Conservation (phyloP, 371 early-diverging fungal species). For the Apophysomyces trapeziformis region DNA sequence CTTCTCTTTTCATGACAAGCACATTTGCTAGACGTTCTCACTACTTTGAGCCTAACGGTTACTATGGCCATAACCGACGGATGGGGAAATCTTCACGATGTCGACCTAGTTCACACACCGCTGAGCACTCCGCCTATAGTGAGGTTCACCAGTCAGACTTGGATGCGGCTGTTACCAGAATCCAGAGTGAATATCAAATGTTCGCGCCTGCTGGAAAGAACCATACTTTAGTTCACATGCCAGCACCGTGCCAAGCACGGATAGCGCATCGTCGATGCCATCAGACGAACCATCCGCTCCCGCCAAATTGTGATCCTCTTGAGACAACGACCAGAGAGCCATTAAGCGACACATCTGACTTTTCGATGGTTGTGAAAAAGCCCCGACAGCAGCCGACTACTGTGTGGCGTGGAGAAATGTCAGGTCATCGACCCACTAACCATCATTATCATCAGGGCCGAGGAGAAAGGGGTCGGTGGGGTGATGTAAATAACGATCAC, state of each 20-base stretch:
- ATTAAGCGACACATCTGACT: neutral
- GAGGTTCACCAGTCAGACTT: neutral
- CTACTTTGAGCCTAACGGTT: neutral
- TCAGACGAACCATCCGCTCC: neutral
- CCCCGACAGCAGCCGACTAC: conserved; percentile 2
- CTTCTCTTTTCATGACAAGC: conserved; percentile 4
- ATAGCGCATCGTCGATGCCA: neutral
- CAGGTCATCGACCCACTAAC: conserved; percentile 3
- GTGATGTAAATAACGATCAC: conserved; percentile 7
- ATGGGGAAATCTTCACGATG: conserved; percentile 6
- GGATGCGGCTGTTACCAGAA: conserved; percentile 3
- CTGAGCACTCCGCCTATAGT: conserved; percentile 7
- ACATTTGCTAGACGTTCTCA: conserved; percentile 3
- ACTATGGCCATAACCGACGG: conserved; percentile 6
- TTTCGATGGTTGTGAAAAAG: conserved; percentile 7
- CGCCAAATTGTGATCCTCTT: neutral
- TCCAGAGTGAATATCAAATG: conserved; percentile 7
- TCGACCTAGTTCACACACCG: conserved; percentile 10
- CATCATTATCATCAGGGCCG: conserved; percentile 5
- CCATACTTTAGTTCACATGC: conserved; percentile 6
- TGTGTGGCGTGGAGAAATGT: conserved; percentile 4
- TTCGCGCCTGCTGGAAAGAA: neutral
- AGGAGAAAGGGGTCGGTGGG: conserved; percentile 1
- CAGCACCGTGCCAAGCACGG: conserved; percentile 5
- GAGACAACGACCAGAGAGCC: conserved; percentile 1